Percentiles rank a stretch among this genome's conserved stretches.
phyloP scores from a whole-genome alignment of 371 early-diverging fungal genomes.

The Lichtheimia ornata region DNA sequence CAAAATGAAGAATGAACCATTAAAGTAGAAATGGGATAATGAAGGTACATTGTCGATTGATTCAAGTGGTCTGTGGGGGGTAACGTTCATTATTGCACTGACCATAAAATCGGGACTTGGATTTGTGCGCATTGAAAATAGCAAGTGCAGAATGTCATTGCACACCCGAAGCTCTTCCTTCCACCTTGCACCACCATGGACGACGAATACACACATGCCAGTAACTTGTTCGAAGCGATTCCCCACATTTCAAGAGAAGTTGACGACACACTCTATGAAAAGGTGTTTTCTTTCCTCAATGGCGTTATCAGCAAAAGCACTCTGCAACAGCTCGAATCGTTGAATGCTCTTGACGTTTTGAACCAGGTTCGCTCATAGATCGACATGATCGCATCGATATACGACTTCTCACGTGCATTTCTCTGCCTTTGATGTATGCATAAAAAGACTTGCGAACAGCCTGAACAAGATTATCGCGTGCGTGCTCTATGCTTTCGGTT shows the following conservation, averaged over 20 bases:
- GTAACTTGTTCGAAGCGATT: conserved; percentile 32
- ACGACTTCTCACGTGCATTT: not conserved
- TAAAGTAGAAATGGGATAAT: no score
- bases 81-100: no score
- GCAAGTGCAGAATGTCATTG: no score
- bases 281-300: conserved; percentile 36
- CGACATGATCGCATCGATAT: not conserved
- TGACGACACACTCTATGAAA: conserved; percentile 51
- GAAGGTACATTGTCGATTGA: no score
- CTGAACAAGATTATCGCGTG: conserved; percentile 44
- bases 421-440: conserved; percentile 1
- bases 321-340: conserved; percentile 13
- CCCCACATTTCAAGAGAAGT: conserved; percentile 42
- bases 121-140: no score
- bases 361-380: conserved; percentile 16
- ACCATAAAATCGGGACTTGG: no score
- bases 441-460: conserved; percentile 28
- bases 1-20: no score
- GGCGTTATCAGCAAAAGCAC: conserved; percentile 16
- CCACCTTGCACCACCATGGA: conserved; percentile 2
- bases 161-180: not conserved
- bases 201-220: conserved; percentile 28
- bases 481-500: conserved; percentile 38
- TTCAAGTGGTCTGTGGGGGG: no score
- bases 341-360: conserved; percentile 23